Conservation (phyloP, 2,329 filamentous ascomycete genomes). For the Neonectria sp. region DNA sequence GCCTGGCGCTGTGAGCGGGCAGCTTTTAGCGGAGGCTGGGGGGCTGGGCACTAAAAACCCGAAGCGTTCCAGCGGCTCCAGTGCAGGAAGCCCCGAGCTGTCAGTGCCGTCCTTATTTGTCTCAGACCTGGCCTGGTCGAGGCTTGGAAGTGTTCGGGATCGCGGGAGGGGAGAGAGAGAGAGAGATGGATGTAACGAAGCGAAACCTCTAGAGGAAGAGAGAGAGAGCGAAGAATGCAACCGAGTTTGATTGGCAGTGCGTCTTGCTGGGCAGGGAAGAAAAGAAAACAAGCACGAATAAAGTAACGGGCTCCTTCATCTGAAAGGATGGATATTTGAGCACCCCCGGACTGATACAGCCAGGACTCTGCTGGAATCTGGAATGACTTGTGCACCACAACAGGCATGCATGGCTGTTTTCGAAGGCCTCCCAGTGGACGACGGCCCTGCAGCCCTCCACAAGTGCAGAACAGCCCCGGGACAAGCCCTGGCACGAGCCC, state of each 20-base stretch:
- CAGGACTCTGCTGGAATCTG: neutral
- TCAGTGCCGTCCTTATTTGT: slow-evolving; percentile 18
- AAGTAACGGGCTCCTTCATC: neutral
- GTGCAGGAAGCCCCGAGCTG: slow-evolving; percentile 13
- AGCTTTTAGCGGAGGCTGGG: slow-evolving; percentile 23
- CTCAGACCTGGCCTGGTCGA: slow-evolving; percentile 9
- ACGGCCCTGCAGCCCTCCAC: slow-evolving; percentile 13
- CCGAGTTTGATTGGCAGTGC: slow-evolving; percentile 18
- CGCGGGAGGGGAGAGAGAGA: neutral
- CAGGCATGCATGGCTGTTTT: slow-evolving; percentile 13
- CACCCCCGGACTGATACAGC: neutral
- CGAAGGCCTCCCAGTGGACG: slow-evolving; percentile 23
- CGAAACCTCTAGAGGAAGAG: neutral
- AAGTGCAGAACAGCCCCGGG: neutral
- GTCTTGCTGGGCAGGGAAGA: neutral
- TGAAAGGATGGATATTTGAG: slow-evolving; percentile 11
- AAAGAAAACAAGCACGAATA: neutral
- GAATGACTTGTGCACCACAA: slow-evolving; percentile 1
- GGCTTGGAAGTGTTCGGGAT: slow-evolving; percentile 15
- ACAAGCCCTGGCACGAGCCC: slow-evolving; percentile 21
- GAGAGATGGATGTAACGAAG: slow-evolving; percentile 1
- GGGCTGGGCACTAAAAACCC: slow-evolving; percentile 16
- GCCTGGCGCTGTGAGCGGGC: neutral
- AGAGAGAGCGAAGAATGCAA: neutral
- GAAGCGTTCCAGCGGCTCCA: slow-evolving; percentile 13